These are phyloP conservation scores for Emergomyces pasteurianus DNA, from an alignment of 2,329 filamentous ascomycete species.

Conservation along the genomic window DNA sequence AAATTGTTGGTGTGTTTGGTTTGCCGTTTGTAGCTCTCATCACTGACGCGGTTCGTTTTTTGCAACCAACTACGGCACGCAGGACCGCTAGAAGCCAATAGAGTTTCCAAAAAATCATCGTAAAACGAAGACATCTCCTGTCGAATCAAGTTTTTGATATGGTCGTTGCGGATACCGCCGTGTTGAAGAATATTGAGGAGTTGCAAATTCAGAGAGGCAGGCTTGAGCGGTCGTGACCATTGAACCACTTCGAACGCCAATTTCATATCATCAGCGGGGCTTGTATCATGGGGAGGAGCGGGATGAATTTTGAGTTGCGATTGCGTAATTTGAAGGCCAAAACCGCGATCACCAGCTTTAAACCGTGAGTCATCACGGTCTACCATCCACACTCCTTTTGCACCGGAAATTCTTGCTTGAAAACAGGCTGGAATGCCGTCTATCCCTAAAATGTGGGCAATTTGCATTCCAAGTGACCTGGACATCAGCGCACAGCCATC, in stretches of 20 bases:
- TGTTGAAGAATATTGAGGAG: constrained; percentile 46
- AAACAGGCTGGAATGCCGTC: constrained; percentile 36
- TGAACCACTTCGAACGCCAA: constrained; percentile 47
- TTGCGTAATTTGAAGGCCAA: constrained; percentile 45
- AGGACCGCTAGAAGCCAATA: constrained; percentile 20
- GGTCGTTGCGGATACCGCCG: constrained; percentile 33
- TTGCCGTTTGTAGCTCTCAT: constrained; percentile 3
- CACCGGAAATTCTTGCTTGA: constrained; percentile 47
- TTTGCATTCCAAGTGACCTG: constrained; percentile 33
- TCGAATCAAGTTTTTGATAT: constrained; percentile 33
- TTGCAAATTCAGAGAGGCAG: constrained; percentile 40
- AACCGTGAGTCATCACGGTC: constrained; percentile 26
- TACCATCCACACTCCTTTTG: constrained; percentile 51
- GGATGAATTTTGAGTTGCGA: constrained; percentile 47
- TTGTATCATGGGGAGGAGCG: constrained; percentile 26
- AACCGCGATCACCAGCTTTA: constrained; percentile 18
- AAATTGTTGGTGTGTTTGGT: constrained; percentile 19
- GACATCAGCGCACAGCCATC: constrained; percentile 47
- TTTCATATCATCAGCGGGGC: constrained; percentile 29
- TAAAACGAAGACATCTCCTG: constrained; percentile 25
- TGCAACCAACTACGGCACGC: constrained; percentile 20
- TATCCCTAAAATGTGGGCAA: constrained; percentile 35
- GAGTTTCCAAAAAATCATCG: constrained; percentile 26
- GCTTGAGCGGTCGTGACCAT: constrained; percentile 32
- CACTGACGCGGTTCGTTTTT: not conserved